These are phyloP conservation scores for Rhodamnia argentea DNA, from an alignment of 345 rosid species.

Conservation along the genomic window DNA sequence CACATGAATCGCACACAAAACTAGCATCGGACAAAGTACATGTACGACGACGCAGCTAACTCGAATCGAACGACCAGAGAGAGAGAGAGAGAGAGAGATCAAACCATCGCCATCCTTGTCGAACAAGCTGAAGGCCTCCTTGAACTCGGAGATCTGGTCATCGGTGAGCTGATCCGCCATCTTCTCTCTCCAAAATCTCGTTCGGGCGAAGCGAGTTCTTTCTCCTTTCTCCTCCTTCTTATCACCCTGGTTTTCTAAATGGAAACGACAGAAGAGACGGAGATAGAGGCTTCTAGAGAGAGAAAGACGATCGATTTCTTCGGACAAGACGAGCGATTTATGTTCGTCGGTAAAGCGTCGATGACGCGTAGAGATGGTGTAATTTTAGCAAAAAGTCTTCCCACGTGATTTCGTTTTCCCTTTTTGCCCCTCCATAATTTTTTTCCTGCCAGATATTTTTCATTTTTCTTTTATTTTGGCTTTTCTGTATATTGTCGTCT, in stretches of 20 bases:
- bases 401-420: background rate
- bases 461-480: background rate
- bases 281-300: background rate
- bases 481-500: background rate
- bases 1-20: background rate
- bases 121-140: constrained; percentile 37
- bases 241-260: background rate
- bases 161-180: constrained; percentile 39
- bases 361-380: background rate
- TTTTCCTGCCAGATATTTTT: background rate
- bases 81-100: background rate
- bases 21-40: background rate
- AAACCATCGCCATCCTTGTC: constrained; percentile 41
- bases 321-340: background rate
- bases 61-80: background rate
- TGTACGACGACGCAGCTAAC: background rate
- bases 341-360: background rate
- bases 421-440: background rate
- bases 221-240: background rate
- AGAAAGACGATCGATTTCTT: background rate
- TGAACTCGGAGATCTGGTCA: constrained; percentile 41
- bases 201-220: background rate
- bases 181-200: background rate
- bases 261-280: background rate
- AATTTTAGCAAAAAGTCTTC: background rate